These are phyloP conservation scores for Diplodia seriata DNA, from an alignment of 2,329 filamentous ascomycete genomes.

Conservation along the genomic window DNA sequence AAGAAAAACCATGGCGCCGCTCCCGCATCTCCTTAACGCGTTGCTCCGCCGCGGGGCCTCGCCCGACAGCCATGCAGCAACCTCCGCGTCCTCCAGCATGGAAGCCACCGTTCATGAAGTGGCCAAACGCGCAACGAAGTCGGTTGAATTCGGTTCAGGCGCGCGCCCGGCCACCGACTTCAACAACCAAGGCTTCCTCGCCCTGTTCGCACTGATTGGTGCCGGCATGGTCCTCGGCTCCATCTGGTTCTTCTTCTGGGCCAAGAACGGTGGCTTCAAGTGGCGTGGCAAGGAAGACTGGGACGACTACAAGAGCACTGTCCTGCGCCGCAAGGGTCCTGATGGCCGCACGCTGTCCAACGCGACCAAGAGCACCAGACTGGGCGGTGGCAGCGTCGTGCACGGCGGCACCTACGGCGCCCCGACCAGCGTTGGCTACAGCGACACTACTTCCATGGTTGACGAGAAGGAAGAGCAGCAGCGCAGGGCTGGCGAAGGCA, in stretches of 20 bases:
- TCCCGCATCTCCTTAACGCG: slow-evolving; percentile 14
- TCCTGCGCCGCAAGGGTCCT: slow-evolving; percentile 84
- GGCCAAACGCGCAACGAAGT: slow-evolving; percentile 16
- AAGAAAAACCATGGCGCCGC: slow-evolving; percentile 15
- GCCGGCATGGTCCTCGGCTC: slow-evolving; percentile 74
- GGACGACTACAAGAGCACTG: slow-evolving; percentile 98
- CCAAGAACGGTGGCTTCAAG: slow-evolving; percentile 91
- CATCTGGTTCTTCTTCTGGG: slow-evolving; percentile 99
- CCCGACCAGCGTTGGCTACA: slow-evolving; percentile 49
- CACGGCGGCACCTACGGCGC: slow-evolving; percentile 64
- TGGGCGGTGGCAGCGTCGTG: slow-evolving; percentile 85
- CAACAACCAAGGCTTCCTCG: slow-evolving; percentile 71
- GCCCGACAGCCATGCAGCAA: neutral
- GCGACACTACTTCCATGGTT: slow-evolving; percentile 55
- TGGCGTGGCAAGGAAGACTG: slow-evolving; percentile 81
- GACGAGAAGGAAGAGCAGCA: slow-evolving; percentile 52
- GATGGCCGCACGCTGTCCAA: slow-evolving; percentile 86
- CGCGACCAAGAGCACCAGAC: slow-evolving; percentile 79
- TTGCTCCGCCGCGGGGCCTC: slow-evolving; percentile 21
- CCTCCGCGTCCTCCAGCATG: neutral
- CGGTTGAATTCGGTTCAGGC: slow-evolving; percentile 43
- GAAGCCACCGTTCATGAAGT: slow-evolving; percentile 8
- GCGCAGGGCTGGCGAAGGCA: slow-evolving; percentile 51
- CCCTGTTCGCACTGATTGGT: slow-evolving; percentile 86
- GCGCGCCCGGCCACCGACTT: slow-evolving; percentile 47